These are phyloP conservation scores for Daldinia concentrica DNA, from an alignment of 495 filamentous ascomycete genomes.

Conservation along the genomic window DNA sequence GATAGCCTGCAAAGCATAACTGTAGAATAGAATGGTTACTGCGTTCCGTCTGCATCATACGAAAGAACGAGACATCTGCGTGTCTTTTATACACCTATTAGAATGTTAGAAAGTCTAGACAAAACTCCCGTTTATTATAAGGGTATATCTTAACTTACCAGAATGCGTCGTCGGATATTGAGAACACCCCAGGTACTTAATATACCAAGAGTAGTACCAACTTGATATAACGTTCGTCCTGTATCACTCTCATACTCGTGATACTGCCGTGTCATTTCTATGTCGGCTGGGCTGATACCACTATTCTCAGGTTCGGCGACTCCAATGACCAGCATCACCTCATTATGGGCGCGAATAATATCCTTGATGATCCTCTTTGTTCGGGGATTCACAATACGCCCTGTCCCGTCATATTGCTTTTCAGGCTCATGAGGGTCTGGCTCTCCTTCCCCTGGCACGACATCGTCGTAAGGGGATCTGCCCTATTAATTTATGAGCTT, in stretches of 20 bases:
- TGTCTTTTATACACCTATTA: slow-evolving; percentile 57
- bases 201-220: slow-evolving; percentile 52
- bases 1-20: slow-evolving; percentile 33
- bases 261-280: slow-evolving; percentile 43
- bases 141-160: slow-evolving; percentile 47
- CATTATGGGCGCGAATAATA: slow-evolving; percentile 64
- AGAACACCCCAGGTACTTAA: slow-evolving; percentile 62
- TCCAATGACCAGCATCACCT: slow-evolving; percentile 66
- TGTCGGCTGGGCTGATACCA: slow-evolving; percentile 37
- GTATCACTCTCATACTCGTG: slow-evolving; percentile 52
- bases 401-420: slow-evolving; percentile 76
- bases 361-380: slow-evolving; percentile 60
- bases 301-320: slow-evolving; percentile 59
- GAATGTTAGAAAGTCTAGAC: slow-evolving; percentile 27
- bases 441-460: slow-evolving; percentile 57
- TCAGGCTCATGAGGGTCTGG: slow-evolving; percentile 57
- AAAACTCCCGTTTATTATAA: slow-evolving; percentile 1
- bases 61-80: slow-evolving; percentile 50
- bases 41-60: slow-evolving; percentile 46
- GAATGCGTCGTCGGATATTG: slow-evolving; percentile 59
- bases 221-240: slow-evolving; percentile 50
- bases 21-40: slow-evolving; percentile 43
- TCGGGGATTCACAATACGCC: slow-evolving; percentile 71
- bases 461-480: slow-evolving; percentile 75
- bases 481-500: slow-evolving; percentile 57